Conservation (phyloP, 306 rosid species). For the Vachellia pachyceras region DNA sequence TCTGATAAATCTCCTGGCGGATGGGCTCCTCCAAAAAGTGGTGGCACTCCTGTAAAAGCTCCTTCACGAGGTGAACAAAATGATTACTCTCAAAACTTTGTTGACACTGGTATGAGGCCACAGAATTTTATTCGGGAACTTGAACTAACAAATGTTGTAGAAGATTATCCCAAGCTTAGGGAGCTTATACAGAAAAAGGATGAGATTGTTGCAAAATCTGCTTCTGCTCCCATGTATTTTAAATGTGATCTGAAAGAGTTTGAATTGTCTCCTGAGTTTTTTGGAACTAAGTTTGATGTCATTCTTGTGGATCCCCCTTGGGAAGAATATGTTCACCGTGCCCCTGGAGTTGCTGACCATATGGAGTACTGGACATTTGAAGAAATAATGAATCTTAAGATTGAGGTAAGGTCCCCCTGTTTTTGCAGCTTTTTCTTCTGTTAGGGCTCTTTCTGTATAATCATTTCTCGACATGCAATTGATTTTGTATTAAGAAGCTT, state of each 20-base stretch:
- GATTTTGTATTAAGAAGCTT: conserved; percentile 19
- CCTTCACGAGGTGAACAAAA: conserved; percentile 99
- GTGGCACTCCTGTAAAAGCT: conserved; percentile 90
- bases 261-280: conserved; percentile 93
- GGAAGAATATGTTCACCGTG: conserved; percentile 99
- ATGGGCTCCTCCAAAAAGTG: conserved; percentile 85
- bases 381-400: conserved; percentile 97
- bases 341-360: conserved; percentile 99
- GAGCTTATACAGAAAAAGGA: conserved; percentile 99
- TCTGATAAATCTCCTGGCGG: conserved; percentile 85
- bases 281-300: conserved; percentile 97
- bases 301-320: conserved; percentile 96
- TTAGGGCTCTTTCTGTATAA: conserved; percentile 19
- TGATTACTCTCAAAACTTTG: conserved; percentile 97
- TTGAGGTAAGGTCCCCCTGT: conserved; percentile 69
- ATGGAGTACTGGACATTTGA: conserved; percentile 97
- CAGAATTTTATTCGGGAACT: conserved; percentile 98
- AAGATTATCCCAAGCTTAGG: conserved; percentile 98
- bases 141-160: conserved; percentile 96
- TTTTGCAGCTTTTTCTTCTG: neutral
- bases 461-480: conserved; percentile 26
- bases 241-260: conserved; percentile 83
- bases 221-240: conserved; percentile 87
- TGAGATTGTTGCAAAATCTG: conserved; percentile 86
- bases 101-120: conserved; percentile 97